Base-by-base conservation (phyloP, 1,139 yeast species). In the Debaryomyces udenii region DNA sequence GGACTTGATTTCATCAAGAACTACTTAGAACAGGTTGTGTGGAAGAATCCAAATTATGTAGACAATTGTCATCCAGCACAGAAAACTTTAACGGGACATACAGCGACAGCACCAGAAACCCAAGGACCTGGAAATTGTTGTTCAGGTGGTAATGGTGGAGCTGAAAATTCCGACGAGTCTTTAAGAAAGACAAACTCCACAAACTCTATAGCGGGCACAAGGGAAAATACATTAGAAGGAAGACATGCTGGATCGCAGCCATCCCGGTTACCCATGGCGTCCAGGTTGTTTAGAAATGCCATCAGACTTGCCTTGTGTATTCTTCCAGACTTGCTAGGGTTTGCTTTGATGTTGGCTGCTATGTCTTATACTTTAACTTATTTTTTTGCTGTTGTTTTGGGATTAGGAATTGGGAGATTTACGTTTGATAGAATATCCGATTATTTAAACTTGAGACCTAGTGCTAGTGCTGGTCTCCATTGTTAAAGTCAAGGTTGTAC, bases 281-380 rank as follows among this genome's bases (percentile, higher is more conserved):
- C 63, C 10, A 47, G 48, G 1, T 59, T 79, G 35, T 64, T 70
- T 29, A 57, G 86, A 56, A 87, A 85, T 59, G 42, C 70, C 7
- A 68, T 83, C 10, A 68, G 91, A 51, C 60, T 83, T 17, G 39
- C 72, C 0, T 53, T 85, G 34, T 74, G 81, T 15, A 80, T 86
- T 44, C 57, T 80, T 18, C 78, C 86, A 3, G 86, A 86, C 24
- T 68, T 84, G 69, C 59, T 86, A 37, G 82, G 85, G 7, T 85
- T 81, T 56, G 81, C 82, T 30, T 63, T 86, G 52, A 86, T 86
- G 94, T 74, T 86, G 66, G 90, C 82, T 10, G 86, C 85, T 9
- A 86, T 86, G 94, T 70, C 86, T 26, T 84, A 69, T 56, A 76
- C 83, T 7, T 53, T 83, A 42, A 61, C 79, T 1, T 86, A 85